Percentiles rank a stretch among this genome's conserved stretches.
Conservation (phyloP, 2,329 filamentous ascomycete genomes). For the Beauveria caledonica region DNA sequence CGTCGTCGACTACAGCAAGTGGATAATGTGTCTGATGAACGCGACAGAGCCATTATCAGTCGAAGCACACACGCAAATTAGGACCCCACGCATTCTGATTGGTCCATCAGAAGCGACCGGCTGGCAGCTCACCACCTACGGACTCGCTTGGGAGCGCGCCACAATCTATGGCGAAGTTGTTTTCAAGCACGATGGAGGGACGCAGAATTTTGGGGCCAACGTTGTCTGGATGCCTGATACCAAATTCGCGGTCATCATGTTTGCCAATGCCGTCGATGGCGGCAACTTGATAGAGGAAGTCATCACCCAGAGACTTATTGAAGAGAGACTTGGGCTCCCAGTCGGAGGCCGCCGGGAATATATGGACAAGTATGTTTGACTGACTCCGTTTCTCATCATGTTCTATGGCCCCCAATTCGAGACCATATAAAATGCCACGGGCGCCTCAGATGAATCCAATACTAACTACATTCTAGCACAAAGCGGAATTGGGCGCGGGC, state of each 20-base stretch:
- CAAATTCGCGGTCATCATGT: constrained; percentile 14
- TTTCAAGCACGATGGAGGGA: constrained; percentile 14
- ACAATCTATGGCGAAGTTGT: constrained; percentile 14
- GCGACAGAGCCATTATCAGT: background rate
- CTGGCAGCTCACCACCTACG: constrained; percentile 13
- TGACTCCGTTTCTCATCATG: background rate
- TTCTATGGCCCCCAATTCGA: no score
- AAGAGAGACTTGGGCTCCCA: constrained; percentile 13
- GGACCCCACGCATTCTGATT: background rate
- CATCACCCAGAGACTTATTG: constrained; percentile 15
- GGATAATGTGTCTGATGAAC: constrained; percentile 35
- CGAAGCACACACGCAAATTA: background rate
- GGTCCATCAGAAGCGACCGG: background rate
- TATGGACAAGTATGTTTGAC: background rate
- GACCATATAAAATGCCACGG: no score
- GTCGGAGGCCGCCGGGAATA: constrained; percentile 13
- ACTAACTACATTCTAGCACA: background rate
- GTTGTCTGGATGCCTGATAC: constrained; percentile 16
- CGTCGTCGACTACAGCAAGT: constrained; percentile 39
- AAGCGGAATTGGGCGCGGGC: background rate
- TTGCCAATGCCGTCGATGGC: constrained; percentile 30
- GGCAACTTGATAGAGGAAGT: constrained; percentile 21
- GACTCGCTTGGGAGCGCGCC: constrained; percentile 14
- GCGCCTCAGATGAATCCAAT: background rate
- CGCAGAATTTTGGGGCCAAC: constrained; percentile 12